phyloP scores from a whole-genome alignment of 768 basidiomycete genomes.

The Calocera cornea region DNA sequence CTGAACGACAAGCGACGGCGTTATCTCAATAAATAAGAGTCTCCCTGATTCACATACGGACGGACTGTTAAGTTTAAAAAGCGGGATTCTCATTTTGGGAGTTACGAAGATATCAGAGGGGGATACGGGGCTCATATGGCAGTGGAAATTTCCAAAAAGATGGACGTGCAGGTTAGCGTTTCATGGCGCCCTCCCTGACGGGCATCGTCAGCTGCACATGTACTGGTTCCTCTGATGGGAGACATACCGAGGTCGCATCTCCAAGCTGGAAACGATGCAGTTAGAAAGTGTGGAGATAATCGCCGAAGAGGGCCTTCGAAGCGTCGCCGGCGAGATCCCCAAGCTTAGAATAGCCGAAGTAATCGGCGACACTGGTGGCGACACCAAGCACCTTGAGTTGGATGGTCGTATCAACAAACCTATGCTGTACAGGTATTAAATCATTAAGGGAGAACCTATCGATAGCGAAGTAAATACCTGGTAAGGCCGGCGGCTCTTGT shows the following conservation, averaged over 20 bases:
- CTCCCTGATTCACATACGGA: too few relatives aligned
- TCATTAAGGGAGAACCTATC: background rate
- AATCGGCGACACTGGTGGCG: background rate
- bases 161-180: too few relatives aligned
- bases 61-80: too few relatives aligned
- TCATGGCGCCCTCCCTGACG: too few relatives aligned
- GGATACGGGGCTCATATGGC: too few relatives aligned
- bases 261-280: background rate
- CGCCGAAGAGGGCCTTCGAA: background rate
- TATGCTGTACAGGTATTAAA: background rate
- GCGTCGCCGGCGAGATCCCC: background rate
- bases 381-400: background rate
- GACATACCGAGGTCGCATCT: background rate
- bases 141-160: too few relatives aligned
- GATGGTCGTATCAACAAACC: background rate
- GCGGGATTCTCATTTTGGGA: too few relatives aligned
- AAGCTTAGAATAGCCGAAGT: background rate
- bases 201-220: too few relatives aligned
- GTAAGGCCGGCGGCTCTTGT: background rate
- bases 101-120: too few relatives aligned
- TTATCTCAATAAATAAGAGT: too few relatives aligned
- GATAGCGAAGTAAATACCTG: background rate
- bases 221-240: too few relatives aligned
- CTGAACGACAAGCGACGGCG: too few relatives aligned
- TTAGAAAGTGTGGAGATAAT: conserved; percentile 1